Evolutionary conservation across 2,329 filamentous ascomycete genomes (phyloP).

Genomic region (Simplicillium aogashimaense): DNA sequence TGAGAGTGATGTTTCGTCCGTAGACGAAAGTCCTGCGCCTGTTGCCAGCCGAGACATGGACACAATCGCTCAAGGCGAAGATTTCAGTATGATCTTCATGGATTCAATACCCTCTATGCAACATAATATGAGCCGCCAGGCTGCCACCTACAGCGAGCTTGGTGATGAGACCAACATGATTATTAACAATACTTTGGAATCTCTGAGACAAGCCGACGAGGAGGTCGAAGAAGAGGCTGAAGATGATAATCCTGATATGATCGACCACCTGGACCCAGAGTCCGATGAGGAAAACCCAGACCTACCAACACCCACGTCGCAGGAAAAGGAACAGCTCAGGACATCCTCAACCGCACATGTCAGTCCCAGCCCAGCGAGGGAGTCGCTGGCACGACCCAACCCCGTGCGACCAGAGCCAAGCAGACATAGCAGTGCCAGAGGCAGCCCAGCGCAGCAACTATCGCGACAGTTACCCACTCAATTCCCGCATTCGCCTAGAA

Average conservation of each 20-base stretch:
- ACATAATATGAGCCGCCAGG: conserved; percentile 24
- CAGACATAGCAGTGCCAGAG: not conserved
- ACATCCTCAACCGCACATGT: not conserved
- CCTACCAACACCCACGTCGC: not conserved
- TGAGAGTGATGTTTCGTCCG: conserved; percentile 22
- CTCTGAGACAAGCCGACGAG: conserved; percentile 24
- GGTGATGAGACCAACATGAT: conserved; percentile 48
- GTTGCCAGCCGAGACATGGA: conserved; percentile 20
- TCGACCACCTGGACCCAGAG: conserved; percentile 4
- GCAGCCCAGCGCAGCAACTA: conserved; percentile 1
- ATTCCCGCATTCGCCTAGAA: not conserved
- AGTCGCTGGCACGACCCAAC: not conserved
- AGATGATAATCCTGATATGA: conserved; percentile 5
- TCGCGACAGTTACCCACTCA: not conserved
- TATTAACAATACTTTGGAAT: conserved; percentile 44
- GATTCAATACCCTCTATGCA: conserved; percentile 43
- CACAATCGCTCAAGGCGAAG: conserved; percentile 39
- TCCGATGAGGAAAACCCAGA: not conserved
- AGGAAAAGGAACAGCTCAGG: not conserved
- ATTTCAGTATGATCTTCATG: conserved; percentile 51
- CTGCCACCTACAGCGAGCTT: conserved; percentile 30
- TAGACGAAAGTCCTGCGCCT: conserved; percentile 16
- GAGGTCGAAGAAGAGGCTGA: conserved; percentile 8
- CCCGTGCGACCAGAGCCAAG: not conserved
- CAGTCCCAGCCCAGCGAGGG: too few relatives aligned